A percentile compares a stretch with the other conserved stretches of the same genome.
These are phyloP conservation scores for Yamadazyma sp. DNA, from an alignment of 805 yeast species.

Conservation along the genomic window DNA sequence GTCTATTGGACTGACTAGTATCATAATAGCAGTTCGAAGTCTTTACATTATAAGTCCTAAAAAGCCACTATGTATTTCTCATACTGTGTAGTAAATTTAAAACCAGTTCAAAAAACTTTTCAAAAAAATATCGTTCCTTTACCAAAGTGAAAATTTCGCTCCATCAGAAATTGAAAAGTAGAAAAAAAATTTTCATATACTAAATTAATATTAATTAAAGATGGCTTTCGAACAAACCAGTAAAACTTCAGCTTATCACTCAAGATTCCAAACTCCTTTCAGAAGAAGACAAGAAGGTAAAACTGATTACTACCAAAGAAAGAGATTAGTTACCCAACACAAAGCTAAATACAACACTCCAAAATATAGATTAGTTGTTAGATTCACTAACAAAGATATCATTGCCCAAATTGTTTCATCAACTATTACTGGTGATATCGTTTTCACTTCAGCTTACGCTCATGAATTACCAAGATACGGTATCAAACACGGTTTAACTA, in stretches of 20 bases:
- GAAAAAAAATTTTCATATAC: conserved; percentile 5
- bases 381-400: conserved; percentile 99
- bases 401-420: conserved; percentile 97
- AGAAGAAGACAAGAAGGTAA: conserved; percentile 99
- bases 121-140: conserved; percentile 7
- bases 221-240: conserved; percentile 20
- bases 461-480: conserved; percentile 99
- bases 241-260: conserved; percentile 93
- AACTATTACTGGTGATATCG: conserved; percentile 95
- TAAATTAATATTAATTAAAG: conserved; percentile 2
- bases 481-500: conserved; percentile 96
- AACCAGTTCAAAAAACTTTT: conserved; percentile 1
- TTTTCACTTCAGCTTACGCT: conserved; percentile 96
- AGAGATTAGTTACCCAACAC: conserved; percentile 99
- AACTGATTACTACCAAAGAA: conserved; percentile 99
- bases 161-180: not conserved
- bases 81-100: too few species aligned
- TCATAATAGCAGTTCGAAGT: too few species aligned
- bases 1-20: too few species aligned
- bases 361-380: conserved; percentile 98
- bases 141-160: conserved; percentile 16
- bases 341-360: conserved; percentile 99
- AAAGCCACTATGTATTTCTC: too few species aligned
- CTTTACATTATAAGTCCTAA: too few species aligned
- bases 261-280: conserved; percentile 99